A percentile compares a stretch with the other conserved stretches of the same genome.
phyloP scores from a whole-genome alignment of 257 asterid genomes.

The Petunia axillaris region DNA sequence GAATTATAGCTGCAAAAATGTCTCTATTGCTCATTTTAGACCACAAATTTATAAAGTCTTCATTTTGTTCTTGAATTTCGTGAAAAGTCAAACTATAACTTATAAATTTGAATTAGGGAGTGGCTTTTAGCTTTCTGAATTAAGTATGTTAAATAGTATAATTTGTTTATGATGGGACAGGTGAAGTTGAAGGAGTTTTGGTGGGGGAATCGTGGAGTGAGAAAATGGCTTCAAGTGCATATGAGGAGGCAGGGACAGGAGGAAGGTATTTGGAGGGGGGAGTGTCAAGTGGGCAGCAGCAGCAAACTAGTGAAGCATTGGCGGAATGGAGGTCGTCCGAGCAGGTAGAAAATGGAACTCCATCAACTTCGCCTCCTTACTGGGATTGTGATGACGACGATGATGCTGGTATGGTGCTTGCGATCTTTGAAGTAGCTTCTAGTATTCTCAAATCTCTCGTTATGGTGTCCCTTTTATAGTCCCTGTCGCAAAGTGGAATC shows the following conservation, averaged over 20 bases:
- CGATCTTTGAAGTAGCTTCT: slow-evolving; percentile 8
- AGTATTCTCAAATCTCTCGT: slow-evolving; percentile 2
- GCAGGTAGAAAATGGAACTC: slow-evolving; percentile 79
- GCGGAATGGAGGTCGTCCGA: slow-evolving; percentile 87
- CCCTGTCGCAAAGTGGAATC: neutral
- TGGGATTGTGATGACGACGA: slow-evolving; percentile 84
- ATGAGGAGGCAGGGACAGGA: slow-evolving; percentile 60
- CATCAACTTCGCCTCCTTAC: slow-evolving; percentile 89
- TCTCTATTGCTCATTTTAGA: no score
- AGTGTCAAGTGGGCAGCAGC: slow-evolving; percentile 59
- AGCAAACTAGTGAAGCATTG: slow-evolving; percentile 68
- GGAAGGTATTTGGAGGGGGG: slow-evolving; percentile 71
- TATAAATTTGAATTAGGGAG: neutral
- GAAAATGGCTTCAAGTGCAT: slow-evolving; percentile 63
- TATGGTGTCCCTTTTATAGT: neutral
- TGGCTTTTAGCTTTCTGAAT: neutral
- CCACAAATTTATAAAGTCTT: no score
- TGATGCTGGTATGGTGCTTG: slow-evolving; percentile 53
- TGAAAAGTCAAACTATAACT: no score
- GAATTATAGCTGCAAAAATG: no score
- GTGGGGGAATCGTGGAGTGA: slow-evolving; percentile 49
- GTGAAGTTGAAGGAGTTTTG: slow-evolving; percentile 49
- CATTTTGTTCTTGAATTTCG: no score
- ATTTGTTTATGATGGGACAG: slow-evolving; percentile 36
- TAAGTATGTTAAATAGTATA: neutral